Evolutionary conservation across 2,329 filamentous ascomycete genomes (phyloP).

Genomic region (Leptographium wingfieldii): DNA sequence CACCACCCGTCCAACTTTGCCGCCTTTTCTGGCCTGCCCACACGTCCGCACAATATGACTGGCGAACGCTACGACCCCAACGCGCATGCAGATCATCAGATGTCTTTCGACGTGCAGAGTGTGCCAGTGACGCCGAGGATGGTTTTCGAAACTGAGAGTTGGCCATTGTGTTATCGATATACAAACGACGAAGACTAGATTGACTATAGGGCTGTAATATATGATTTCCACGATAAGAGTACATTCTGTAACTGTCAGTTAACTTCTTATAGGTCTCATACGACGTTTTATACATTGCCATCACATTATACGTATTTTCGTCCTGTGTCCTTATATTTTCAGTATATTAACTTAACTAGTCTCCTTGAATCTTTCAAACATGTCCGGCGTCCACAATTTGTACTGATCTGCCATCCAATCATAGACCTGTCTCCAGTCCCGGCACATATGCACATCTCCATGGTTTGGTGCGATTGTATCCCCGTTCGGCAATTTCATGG

Average conservation of each 20-base stretch:
- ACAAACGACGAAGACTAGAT: neutral
- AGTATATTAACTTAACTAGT: neutral
- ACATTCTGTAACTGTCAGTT: too few species aligned
- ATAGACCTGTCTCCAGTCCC: conserved; percentile 1
- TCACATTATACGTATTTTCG: too few species aligned
- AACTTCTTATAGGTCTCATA: too few species aligned
- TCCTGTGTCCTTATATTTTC: too few species aligned
- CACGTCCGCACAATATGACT: neutral
- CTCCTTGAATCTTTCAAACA: neutral
- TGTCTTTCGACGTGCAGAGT: neutral
- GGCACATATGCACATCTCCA: neutral
- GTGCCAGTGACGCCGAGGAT: neutral
- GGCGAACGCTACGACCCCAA: neutral
- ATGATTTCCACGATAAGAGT: too few species aligned
- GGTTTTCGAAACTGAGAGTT: neutral
- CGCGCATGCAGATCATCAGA: neutral
- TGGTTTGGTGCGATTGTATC: neutral
- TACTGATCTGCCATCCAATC: neutral
- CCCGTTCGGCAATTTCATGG: neutral
- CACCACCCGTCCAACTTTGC: conserved; percentile 1
- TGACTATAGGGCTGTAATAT: too few species aligned
- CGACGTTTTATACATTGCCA: too few species aligned
- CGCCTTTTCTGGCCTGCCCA: neutral
- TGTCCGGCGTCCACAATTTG: neutral
- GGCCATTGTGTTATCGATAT: conserved; percentile 1